Base-by-base conservation (phyloP, 495 filamentous ascomycete genomes). In the Aspergillus asperescens region DNA sequence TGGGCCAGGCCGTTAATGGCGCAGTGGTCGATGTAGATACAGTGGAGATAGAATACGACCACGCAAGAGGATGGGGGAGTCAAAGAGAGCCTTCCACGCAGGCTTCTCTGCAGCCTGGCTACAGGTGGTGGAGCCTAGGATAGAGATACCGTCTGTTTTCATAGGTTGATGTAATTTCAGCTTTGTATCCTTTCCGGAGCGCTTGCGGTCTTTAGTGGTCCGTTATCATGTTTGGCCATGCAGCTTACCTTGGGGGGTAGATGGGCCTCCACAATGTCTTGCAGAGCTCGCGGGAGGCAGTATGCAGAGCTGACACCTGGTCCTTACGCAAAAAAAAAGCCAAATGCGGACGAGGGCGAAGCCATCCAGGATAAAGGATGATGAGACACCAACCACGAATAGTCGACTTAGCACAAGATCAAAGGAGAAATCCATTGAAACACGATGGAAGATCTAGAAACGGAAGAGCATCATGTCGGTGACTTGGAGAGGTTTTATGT, bases 1-100 rank as follows among this genome's bases (percentile, higher is more conserved):
- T 23, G 4, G 44, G 8, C n/a, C 31, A 25, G 13, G 45, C 7
- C 19, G 32, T 37, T 25, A 34, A 35, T 42, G 31, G 44, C 38
- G 42, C 38, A 44, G 50, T 31, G 43, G 48, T 3, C 46, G 44
- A 41, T 54, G 48, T 43, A 50, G 45, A 40, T 28, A 32, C 12
- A 44, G 42, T 54, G 51, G 20, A 45, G 16, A 28, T 20, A 22
- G 43, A 25, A 29, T 13, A 47, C 31, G 20, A 48, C 18, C 27
- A 41, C 20, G 7, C 23, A 25, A 39, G 43, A 52, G 32, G 34
- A 28, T 19, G 31, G 34, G 9, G 48, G 29, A 34, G 37, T 59
- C 52, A 67, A 57, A 47, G 25, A 62, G 67, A 70, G 70, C 12
- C 42, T 70, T 73, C 68, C 52, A 66, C 65, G 64, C 65, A 70